Evolutionary conservation across 2,329 filamentous ascomycete genomes (phyloP), one percentile per base, ranked within the genome.

Genomic region (Penicillium sp.): DNA sequence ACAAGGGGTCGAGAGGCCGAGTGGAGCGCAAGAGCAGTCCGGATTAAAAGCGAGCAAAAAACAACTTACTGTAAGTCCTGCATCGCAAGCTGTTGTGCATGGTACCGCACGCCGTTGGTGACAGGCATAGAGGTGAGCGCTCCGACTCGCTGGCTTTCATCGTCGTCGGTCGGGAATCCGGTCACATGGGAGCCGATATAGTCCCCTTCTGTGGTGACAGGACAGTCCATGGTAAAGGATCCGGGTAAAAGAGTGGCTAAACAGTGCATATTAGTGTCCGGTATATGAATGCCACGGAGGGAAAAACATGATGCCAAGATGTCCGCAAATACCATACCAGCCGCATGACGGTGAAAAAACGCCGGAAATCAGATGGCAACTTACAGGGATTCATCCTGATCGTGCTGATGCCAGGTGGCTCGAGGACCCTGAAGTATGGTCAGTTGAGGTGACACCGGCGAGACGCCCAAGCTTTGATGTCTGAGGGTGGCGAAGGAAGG

Each of bases 11-110:
- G 18, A 46, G 58, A 40, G 52, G 49, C 48, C 49, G 53, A 61
- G 58, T 63, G 59, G 60, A 65, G 60, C 43, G 58, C 53, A 55
- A 65, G 55, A 51, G 51, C 51, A 62, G 62, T 62, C 61, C 46
- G 47, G 55, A 69, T 66, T 63, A 44, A 64, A 74, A 74, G 69
- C 46, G 46, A 24, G 18, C 13, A 34, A 16, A 54, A 44, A 64
- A 61, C 51, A 62, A 79, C 77, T 74, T 77, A 80, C 77, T 71
- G 72, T 66, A 72, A 67, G 65, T 80, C 76, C 58, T 74, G 69
- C 65, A 71, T 66, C 57, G 68, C 65, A 72, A 74, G 68, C 68
- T 74, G 74, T 65, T 72, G 72, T 67, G 74, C 59, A 61, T 71
- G 70, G 71, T 76, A 79, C 69, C 75, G 72, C 69, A 74, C 62